phyloP scores from a whole-genome alignment of 1,284 basidiomycete genomes.

The Agroathelia rolfsii region DNA sequence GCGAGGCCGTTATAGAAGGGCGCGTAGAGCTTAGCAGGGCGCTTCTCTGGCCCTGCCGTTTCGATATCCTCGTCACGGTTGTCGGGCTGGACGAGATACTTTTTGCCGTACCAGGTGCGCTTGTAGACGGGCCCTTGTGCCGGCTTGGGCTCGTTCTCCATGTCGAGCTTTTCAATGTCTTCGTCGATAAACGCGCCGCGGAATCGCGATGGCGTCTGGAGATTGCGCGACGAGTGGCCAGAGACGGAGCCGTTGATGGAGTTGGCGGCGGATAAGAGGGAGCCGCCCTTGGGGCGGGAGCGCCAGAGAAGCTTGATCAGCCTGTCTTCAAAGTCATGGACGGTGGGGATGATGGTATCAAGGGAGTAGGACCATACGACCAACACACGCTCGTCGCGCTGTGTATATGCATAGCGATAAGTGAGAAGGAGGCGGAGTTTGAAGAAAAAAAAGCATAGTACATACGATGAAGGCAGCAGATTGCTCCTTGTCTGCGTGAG shows the following conservation, averaged over 20 bases:
- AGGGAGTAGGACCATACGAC: conserved; percentile 73
- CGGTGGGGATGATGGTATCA: conserved; percentile 61
- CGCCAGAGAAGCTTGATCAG: conserved; percentile 74
- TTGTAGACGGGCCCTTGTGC: too few relatives aligned
- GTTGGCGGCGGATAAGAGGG: conserved; percentile 7
- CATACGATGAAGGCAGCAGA: conserved; percentile 74
- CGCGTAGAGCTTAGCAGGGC: conserved; percentile 31
- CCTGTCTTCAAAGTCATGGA: conserved; percentile 67
- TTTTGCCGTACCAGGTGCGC: conserved; percentile 25
- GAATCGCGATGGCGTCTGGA: conserved; percentile 13
- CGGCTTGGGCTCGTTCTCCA: conserved; percentile 16
- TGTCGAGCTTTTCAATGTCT: conserved; percentile 26
- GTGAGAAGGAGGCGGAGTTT: conserved; percentile 3
- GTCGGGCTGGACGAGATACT: conserved; percentile 21
- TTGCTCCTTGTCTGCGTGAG: conserved; percentile 74
- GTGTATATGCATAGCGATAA: conserved; percentile 2
- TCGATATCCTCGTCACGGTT: conserved; percentile 15
- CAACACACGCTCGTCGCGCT: conserved; percentile 69
- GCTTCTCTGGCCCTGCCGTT: conserved; percentile 20
- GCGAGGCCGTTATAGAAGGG: conserved; percentile 38
- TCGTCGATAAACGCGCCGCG: conserved; percentile 17
- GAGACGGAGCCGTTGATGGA: conserved; percentile 10
- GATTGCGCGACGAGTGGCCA: conserved; percentile 10
- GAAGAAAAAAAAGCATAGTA: conserved; percentile 12
- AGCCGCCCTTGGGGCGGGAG: conserved; percentile 18